phyloP scores from a whole-genome alignment of 148 eudicot genomes.

The Chenopodium suecicum region DNA sequence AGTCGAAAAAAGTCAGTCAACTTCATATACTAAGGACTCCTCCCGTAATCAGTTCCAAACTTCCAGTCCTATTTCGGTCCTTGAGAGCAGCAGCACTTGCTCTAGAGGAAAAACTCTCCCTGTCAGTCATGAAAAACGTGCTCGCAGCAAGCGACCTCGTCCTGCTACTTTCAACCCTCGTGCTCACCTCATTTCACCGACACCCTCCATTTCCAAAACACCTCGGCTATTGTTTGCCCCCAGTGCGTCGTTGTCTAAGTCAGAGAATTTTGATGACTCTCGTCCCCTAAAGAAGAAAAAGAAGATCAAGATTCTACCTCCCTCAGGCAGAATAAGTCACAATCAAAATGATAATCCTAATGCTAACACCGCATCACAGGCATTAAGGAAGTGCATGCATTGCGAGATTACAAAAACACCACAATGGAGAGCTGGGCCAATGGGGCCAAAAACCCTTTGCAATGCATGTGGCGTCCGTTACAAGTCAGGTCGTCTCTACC shows the following conservation, averaged over 20 bases:
- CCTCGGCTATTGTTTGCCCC: constrained; percentile 7
- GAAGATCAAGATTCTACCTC: constrained; percentile 47
- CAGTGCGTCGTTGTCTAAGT: constrained; percentile 29
- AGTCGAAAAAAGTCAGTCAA: constrained; percentile 34
- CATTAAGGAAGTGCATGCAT: constrained; percentile 80
- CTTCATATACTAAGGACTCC: constrained; percentile 31
- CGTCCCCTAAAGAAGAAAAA: constrained; percentile 52
- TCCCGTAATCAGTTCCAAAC: constrained; percentile 52
- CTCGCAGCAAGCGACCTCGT: constrained; percentile 89
- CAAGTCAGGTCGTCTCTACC: constrained; percentile 88
- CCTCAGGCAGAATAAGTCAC: constrained; percentile 25
- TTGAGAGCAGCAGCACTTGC: constrained; percentile 69
- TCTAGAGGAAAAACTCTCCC: constrained; percentile 41
- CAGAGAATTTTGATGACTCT: constrained; percentile 39
- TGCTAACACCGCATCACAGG: constrained; percentile 28
- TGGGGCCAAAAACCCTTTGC: constrained; percentile 93
- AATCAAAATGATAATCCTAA: constrained; percentile 18
- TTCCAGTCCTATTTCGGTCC: constrained; percentile 75
- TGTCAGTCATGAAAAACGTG: constrained; percentile 53
- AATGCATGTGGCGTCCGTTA: constrained; percentile 96
- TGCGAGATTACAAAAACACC: constrained; percentile 96
- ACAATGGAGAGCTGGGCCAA: constrained; percentile 94
- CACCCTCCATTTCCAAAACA: constrained; percentile 35
- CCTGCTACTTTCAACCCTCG: constrained; percentile 66
- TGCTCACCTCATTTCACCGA: constrained; percentile 39